These are phyloP conservation scores for Wolfiporia cocos DNA, from an alignment of 1,284 basidiomycete species.

Conservation along the genomic window DNA sequence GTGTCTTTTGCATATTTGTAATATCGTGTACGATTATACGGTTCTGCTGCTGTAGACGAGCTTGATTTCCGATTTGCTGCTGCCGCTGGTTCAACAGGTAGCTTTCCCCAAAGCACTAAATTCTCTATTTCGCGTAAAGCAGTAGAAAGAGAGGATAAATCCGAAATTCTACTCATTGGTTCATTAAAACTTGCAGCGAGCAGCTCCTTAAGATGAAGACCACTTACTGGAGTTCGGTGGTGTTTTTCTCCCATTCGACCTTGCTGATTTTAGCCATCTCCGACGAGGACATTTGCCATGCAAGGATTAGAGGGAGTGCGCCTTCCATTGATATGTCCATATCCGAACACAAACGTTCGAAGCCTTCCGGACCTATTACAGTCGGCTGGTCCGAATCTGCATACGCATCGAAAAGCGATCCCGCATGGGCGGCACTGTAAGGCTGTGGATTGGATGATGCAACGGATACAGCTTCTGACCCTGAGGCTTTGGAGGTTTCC, in stretches of 20 bases:
- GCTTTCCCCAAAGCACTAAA: constrained; percentile 47
- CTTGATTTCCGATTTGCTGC: constrained; percentile 30
- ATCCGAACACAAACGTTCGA: constrained; percentile 60
- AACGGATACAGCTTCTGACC: too few relatives aligned
- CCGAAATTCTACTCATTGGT: background rate
- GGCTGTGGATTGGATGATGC: constrained; percentile 28
- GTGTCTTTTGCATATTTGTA: constrained; percentile 41
- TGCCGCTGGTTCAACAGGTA: constrained; percentile 21
- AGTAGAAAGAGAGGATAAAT: constrained; percentile 39
- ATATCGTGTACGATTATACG: constrained; percentile 54
- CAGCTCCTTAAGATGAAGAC: too few relatives aligned
- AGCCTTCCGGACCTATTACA: constrained; percentile 61
- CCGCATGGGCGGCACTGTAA: constrained; percentile 45
- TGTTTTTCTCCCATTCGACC: constrained; percentile 64
- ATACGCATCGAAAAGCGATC: constrained; percentile 55
- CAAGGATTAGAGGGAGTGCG: constrained; percentile 58
- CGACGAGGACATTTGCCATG: constrained; percentile 62
- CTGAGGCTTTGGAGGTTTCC: constrained; percentile 9
- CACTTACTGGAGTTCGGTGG: constrained; percentile 51
- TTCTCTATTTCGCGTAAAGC: constrained; percentile 57
- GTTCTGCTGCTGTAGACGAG: constrained; percentile 16
- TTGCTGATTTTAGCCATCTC: constrained; percentile 66
- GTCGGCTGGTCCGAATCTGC: constrained; percentile 52
- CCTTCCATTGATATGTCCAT: constrained; percentile 64
- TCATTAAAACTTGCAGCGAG: too few relatives aligned